Conservation (phyloP, 148 eudicot genomes). For the Simmondsia chinensis region DNA sequence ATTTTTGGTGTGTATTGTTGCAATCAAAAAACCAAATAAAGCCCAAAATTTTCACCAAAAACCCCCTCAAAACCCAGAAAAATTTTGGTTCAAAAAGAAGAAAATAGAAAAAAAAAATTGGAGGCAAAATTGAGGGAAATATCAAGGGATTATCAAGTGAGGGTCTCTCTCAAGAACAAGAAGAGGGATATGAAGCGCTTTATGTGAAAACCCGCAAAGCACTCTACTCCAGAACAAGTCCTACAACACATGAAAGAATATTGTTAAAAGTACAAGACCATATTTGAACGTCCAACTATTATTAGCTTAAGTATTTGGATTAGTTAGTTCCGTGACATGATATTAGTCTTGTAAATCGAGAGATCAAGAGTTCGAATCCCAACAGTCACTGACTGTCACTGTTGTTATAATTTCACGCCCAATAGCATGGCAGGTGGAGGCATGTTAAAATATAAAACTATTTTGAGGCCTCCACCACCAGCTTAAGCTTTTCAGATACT, state of each 20-base stretch:
- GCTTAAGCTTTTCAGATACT: too few species aligned
- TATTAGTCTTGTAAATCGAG: too few species aligned
- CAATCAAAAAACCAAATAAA: not conserved
- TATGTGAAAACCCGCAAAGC: conserved; percentile 85
- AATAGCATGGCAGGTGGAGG: too few species aligned
- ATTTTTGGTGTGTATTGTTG: not conserved
- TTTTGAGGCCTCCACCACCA: too few species aligned
- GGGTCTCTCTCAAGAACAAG: conserved; percentile 55
- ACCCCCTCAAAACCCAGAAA: not conserved
- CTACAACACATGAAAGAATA: conserved; percentile 12
- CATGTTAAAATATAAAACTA: too few species aligned
- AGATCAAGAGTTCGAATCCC: too few species aligned
- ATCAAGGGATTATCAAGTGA: conserved; percentile 11
- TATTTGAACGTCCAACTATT: not conserved
- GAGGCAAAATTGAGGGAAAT: conserved; percentile 5
- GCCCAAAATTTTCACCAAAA: not conserved
- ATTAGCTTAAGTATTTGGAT: not conserved
- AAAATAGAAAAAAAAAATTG: conserved; percentile 1
- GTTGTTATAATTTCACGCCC: too few species aligned
- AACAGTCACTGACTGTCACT: too few species aligned
- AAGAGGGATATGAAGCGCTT: conserved; percentile 34
- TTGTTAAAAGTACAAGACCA: not conserved
- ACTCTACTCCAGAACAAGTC: conserved; percentile 64
- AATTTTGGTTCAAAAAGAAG: not conserved
- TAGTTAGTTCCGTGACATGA: too few species aligned